A percentile compares a stretch with the other conserved stretches of the same genome.
Evolutionary conservation across 305 asterid genomes (phyloP).

Genomic region (Solanum hybrid): DNA sequence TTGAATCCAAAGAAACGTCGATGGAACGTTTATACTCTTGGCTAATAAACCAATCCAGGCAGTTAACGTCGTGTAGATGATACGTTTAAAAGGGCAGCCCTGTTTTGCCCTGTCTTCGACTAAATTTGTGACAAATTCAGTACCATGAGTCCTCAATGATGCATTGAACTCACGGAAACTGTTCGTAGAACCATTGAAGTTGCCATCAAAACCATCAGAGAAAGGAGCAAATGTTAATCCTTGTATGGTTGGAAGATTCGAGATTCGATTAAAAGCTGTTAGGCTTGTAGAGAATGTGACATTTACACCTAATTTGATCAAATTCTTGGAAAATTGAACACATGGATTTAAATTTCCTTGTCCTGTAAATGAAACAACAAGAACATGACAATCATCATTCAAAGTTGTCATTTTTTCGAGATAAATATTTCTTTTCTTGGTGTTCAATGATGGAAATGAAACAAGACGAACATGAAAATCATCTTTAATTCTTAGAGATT

Average conservation of each 20-base stretch:
- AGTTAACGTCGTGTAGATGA: conserved; percentile 30
- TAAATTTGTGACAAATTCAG: conserved; percentile 7
- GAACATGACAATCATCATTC: conserved; percentile 6
- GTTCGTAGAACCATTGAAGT: conserved; percentile 14
- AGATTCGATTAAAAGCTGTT: not conserved
- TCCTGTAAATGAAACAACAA: conserved; percentile 28
- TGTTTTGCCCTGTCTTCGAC: conserved; percentile 5
- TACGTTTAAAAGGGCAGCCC: conserved; percentile 26
- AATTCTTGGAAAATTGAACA: conserved; percentile 30
- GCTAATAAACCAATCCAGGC: conserved; percentile 41
- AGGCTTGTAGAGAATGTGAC: conserved; percentile 12
- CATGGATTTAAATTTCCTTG: conserved; percentile 46
- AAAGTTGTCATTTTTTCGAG: not conserved
- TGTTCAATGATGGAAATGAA: not conserved
- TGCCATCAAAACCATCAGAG: conserved; percentile 26
- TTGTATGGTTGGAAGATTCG: not conserved
- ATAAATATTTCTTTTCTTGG: no score
- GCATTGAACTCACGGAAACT: conserved; percentile 10
- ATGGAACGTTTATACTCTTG: conserved; percentile 23
- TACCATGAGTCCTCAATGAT: conserved; percentile 21
- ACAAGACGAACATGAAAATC: not conserved
- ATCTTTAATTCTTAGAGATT: not conserved
- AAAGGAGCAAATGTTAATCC: conserved; percentile 16
- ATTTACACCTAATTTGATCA: conserved; percentile 6
- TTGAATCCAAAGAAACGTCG: conserved; percentile 48